phyloP scores from a whole-genome alignment of 2,329 filamentous ascomycete genomes.

The Diplodia mutila region DNA sequence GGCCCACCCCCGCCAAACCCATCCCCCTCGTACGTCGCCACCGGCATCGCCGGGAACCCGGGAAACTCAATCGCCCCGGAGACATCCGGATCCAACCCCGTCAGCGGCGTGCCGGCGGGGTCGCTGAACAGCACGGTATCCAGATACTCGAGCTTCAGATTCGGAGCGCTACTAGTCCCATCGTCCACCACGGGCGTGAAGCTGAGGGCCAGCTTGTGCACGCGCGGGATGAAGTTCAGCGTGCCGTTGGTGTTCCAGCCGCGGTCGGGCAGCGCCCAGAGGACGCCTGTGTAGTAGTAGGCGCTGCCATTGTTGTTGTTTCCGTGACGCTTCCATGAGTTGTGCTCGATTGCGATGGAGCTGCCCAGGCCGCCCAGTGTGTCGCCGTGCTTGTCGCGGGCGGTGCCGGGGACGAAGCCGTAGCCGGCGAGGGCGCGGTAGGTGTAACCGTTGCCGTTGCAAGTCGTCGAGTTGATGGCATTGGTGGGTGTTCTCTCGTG shows the following conservation, averaged over 20 bases:
- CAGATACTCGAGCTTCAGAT: slow-evolving; percentile 65
- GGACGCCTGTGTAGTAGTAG: slow-evolving; percentile 61
- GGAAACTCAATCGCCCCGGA: slow-evolving; percentile 58
- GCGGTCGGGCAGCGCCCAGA: slow-evolving; percentile 68
- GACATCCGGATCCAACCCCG: slow-evolving; percentile 65
- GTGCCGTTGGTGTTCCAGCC: slow-evolving; percentile 77
- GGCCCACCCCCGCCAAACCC: slow-evolving; percentile 66
- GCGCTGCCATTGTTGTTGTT: slow-evolving; percentile 52
- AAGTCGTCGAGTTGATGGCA: slow-evolving; percentile 47
- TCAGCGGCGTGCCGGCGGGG: slow-evolving; percentile 64
- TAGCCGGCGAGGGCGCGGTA: slow-evolving; percentile 71
- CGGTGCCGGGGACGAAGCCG: slow-evolving; percentile 61
- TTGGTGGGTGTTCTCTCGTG: neutral
- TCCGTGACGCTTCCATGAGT: slow-evolving; percentile 62
- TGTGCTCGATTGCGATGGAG: slow-evolving; percentile 64
- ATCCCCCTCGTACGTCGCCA: slow-evolving; percentile 66
- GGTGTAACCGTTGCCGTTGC: slow-evolving; percentile 65
- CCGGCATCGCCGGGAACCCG: slow-evolving; percentile 65
- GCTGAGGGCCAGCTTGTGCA: slow-evolving; percentile 68
- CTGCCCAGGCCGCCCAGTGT: slow-evolving; percentile 70
- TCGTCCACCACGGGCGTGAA: slow-evolving; percentile 58
- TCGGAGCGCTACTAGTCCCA: slow-evolving; percentile 62
- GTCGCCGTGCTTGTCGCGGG: slow-evolving; percentile 69
- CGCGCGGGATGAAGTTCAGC: slow-evolving; percentile 53
- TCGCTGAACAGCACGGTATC: slow-evolving; percentile 68